Evolutionary conservation across 2,329 filamentous ascomycete genomes (phyloP), one percentile per base, ranked within the genome.

Genomic region (Cordyceps farinosa): DNA sequence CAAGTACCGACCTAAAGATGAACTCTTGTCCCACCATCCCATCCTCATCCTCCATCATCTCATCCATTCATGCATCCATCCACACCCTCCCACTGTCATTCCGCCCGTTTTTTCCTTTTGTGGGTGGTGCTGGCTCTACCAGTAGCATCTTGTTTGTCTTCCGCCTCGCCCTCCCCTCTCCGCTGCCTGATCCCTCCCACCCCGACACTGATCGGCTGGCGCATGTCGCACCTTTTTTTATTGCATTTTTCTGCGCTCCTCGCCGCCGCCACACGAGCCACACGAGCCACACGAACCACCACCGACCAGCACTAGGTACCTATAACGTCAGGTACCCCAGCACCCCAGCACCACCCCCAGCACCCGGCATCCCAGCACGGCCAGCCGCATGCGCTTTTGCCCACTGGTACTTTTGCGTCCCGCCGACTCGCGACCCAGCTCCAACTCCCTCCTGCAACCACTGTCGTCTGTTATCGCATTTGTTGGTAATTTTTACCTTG

Each of bases 371-470:
- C 48, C 45, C 42, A 48, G 30, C n/a, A 58, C 15, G 22, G 22
- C 22, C 22, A 17, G 47, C 36, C 38, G 47, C 48, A 45, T 32
- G 58, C 30, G 29, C n/a, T 51, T n/a, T 22, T 60, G 47, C 44
- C 40, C 40, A 29, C 59, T 30, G 51, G 59, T 55, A 61, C 59
- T 61, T 61, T 61, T 61, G 50, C 59, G 40, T 61, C 40, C 50
- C 50, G 51, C 59, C 36, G 59, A 48, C 59, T 61, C 59, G 44
- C 59, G 59, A 61, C 50, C 55, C 59, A 55, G 59, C 51, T 55
- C n/a, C 59, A 54, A 38, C 30, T 55, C 40, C 30, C 32, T 61
- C 51, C 51, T 61, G 32, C 59, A 54, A 61, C 59, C 45, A 59
- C 56, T 48, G 22, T 45, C 36, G 22, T 36, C 51, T 48, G n/a